A percentile compares a stretch with the other conserved stretches of the same genome.
These are phyloP conservation scores for Lasiosphaeria ovina DNA, from an alignment of 495 filamentous ascomycete genomes.

Conservation along the genomic window DNA sequence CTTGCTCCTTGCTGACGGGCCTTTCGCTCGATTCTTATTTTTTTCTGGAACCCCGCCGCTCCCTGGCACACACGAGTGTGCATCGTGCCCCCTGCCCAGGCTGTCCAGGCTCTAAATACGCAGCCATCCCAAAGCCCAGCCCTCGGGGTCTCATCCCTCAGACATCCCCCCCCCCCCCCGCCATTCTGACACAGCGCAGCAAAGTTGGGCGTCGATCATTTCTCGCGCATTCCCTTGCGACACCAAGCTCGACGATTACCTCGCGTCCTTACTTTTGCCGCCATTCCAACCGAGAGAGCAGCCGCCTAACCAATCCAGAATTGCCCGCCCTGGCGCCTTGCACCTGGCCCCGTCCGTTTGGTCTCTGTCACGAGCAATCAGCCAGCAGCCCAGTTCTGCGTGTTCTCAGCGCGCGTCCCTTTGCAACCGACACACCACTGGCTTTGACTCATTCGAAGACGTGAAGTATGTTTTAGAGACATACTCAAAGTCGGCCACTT, in stretches of 20 bases:
- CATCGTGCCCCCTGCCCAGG: neutral
- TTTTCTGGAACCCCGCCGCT: neutral
- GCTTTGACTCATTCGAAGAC: neutral
- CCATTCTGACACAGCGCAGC: conserved; percentile 6
- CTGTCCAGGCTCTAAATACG: neutral
- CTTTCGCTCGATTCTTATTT: neutral
- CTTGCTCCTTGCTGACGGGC: neutral
- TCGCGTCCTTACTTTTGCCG: conserved; percentile 7
- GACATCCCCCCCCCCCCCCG: conserved; percentile 10
- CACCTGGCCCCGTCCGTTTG: neutral
- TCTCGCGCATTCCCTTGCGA: conserved; percentile 13
- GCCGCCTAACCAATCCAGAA: conserved; percentile 4
- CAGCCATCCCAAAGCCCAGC: conserved; percentile 7
- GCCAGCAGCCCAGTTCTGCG: too few relatives aligned
- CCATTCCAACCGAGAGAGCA: conserved; percentile 18
- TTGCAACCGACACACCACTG: neutral
- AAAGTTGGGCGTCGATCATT: conserved; percentile 8
- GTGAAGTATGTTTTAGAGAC: conserved; percentile 27
- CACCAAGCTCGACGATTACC: neutral
- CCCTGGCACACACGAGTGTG: neutral
- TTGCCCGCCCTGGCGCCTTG: neutral
- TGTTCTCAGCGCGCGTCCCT: too few relatives aligned
- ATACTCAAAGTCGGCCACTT: conserved; percentile 14
- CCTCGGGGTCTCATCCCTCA: neutral
- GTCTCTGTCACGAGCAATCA: too few relatives aligned